phyloP scores from a whole-genome alignment of 78 protist genomes.

The Creolimax fragrantissima region DNA sequence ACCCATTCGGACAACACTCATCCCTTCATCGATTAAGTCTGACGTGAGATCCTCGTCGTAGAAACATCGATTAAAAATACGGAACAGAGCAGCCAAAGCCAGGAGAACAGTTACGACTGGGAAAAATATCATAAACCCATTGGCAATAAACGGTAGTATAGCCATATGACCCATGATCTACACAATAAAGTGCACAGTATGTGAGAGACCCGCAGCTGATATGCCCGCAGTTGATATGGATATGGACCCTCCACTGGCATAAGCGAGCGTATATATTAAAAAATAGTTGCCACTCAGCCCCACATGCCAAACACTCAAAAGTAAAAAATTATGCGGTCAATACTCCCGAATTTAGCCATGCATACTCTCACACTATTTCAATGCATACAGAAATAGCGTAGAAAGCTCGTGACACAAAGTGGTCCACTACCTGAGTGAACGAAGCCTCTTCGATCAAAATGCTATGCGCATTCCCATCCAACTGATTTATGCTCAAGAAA shows the following conservation, averaged over 20 bases:
- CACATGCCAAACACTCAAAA: too few relatives aligned
- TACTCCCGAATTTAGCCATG: too few relatives aligned
- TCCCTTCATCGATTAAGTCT: not conserved
- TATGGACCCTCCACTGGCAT: too few relatives aligned
- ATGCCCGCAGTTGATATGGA: too few relatives aligned
- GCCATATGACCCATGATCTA: slow-evolving; percentile 26
- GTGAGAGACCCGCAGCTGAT: too few relatives aligned
- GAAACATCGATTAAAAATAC: slow-evolving; percentile 10
- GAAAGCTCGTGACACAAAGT: too few relatives aligned
- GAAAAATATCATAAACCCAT: slow-evolving; percentile 22
- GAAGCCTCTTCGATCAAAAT: not conserved
- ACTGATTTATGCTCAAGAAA: not conserved
- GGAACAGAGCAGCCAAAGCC: not conserved
- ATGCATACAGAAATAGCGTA: too few relatives aligned
- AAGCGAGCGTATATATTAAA: too few relatives aligned
- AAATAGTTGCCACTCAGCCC: too few relatives aligned
- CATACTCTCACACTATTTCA: too few relatives aligned
- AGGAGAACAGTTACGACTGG: not conserved
- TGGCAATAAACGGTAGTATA: slow-evolving; percentile 21
- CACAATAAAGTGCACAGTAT: not conserved
- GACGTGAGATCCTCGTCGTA: slow-evolving; percentile 10
- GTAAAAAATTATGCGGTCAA: too few relatives aligned
- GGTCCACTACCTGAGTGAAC: not conserved
- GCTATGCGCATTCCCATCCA: not conserved
- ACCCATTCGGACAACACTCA: not conserved